These are phyloP conservation scores for Heliamphora exappendiculata DNA, from an alignment of 148 eudicot genomes.

Conservation along the genomic window DNA sequence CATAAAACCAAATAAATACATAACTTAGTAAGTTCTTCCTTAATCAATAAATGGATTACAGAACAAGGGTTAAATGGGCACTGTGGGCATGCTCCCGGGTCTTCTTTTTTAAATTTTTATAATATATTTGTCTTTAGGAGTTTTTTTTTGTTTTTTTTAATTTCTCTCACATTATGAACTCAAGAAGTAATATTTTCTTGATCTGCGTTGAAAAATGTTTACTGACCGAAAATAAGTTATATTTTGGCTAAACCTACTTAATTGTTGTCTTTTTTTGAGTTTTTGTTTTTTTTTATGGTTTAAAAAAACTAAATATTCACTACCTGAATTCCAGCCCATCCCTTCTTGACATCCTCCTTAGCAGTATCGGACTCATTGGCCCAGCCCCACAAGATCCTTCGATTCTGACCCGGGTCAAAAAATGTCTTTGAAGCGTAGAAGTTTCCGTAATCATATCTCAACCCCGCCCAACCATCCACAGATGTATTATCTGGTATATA, in stretches of 20 bases:
- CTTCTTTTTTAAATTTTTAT: background rate
- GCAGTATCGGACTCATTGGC: conserved; percentile 32
- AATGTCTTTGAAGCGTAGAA: conserved; percentile 76
- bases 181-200: too few species aligned
- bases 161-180: too few species aligned
- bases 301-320: background rate
- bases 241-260: too few species aligned
- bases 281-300: background rate
- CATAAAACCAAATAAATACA: conserved; percentile 2
- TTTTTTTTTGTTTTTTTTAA: too few species aligned
- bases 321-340: conserved; percentile 85
- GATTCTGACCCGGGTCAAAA: conserved; percentile 32
- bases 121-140: too few species aligned
- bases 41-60: background rate
- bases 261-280: too few species aligned
- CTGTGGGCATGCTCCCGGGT: background rate
- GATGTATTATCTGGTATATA: conserved; percentile 38
- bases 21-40: too few species aligned
- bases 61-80: background rate
- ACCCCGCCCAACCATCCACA: conserved; percentile 20
- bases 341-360: conserved; percentile 26
- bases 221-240: too few species aligned
- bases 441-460: conserved; percentile 66
- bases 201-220: too few species aligned
- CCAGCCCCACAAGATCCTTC: conserved; percentile 78